Base-by-base conservation (phyloP, 805 yeast genomes). In the Pichia eremophila region DNA sequence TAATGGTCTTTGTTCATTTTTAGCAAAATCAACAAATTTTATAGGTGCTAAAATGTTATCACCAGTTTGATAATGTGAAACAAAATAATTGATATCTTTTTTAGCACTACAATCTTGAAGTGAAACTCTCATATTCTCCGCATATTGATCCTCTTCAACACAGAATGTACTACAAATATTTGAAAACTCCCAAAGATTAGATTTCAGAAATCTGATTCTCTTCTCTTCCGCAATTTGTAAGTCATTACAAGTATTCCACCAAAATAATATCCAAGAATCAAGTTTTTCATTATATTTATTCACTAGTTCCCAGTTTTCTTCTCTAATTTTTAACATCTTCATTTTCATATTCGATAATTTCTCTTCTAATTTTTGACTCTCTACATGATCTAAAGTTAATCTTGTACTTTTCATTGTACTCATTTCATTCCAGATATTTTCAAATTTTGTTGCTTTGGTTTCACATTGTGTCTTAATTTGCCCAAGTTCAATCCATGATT, bases 101-200 rank as follows among this genome's bases (percentile, higher is more conserved):
- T 67, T 67, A 8, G 85, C 77, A 18, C 79, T 82, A 54, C 89
- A 81, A 44, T 75, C 73, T 50, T 89, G 95, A 46, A 87, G 70
- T 2, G 77, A 63, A 8, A 78, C 61, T 47, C 96, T 74, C 14
- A 89, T 75, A 45, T 70, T 70, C 58, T 88, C 96, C 47, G 84
- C 85, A 10, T 84, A 73, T 51, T 78, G 82, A 59, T 88, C 96
- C 57, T 83, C 85, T 40, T 79, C 77, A 32, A 87, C 90, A 60
- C 95, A 88, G 3, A 81, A 71, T 0, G 86, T 73, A 8, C 95
- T 85, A 9, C 85, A 70, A 38, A 80, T 72, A 63, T 87, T 87
- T 42, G 91, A 79, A 58, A 73, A 86, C 40, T 80, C 84, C 85
- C 95, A 88, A 50, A 88, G 63, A 54, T 81, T 85, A 17, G 82